A percentile compares a stretch with the other conserved stretches of the same genome.
Evolutionary conservation across 2,329 filamentous ascomycete species (phyloP).

Genomic region (Dactylellina leptospora): DNA sequence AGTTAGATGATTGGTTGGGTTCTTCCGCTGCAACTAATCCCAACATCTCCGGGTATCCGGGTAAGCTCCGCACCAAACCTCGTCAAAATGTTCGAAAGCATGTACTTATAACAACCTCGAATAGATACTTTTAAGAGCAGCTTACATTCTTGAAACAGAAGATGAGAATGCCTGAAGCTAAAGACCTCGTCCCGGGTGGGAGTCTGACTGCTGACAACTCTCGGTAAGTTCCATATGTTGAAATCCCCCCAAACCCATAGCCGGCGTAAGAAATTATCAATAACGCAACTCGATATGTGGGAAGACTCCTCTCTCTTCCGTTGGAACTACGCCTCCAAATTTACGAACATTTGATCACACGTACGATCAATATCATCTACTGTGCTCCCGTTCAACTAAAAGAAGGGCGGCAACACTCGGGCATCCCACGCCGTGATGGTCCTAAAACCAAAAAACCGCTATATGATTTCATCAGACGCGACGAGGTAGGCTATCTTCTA

Average conservation of each 20-base stretch:
- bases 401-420: neutral
- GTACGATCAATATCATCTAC: slow-evolving; percentile 15
- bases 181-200: neutral
- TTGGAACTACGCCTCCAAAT: slow-evolving; percentile 16
- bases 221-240: neutral
- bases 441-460: neutral
- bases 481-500: slow-evolving; percentile 8
- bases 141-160: neutral
- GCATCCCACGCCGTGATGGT: neutral
- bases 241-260: neutral
- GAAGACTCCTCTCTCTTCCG: slow-evolving; percentile 11
- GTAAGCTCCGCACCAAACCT: neutral
- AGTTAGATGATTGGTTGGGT: neutral
- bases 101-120: neutral
- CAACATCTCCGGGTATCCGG: neutral
- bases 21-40: neutral
- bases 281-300: neutral
- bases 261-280: neutral
- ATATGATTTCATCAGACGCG: neutral
- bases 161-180: neutral
- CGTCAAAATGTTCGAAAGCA: neutral
- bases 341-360: slow-evolving; percentile 16
- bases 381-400: neutral
- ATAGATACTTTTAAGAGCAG: neutral
- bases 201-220: neutral